These are phyloP conservation scores for Periconia sp. DNA, from an alignment of 2,329 filamentous ascomycete species.

Conservation along the genomic window DNA sequence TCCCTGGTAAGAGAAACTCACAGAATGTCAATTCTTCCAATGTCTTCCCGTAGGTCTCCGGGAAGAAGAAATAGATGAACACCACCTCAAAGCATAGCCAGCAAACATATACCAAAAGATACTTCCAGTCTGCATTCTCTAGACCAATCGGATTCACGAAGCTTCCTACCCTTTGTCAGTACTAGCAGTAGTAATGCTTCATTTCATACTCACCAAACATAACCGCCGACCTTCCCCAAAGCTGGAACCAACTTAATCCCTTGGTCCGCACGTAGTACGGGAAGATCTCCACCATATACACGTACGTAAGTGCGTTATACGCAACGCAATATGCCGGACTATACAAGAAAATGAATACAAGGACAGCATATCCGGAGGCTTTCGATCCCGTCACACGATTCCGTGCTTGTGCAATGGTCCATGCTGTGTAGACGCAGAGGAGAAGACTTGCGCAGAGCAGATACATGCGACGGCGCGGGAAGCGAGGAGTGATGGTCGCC, in stretches of 20 bases:
- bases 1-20: slow-evolving; percentile 9
- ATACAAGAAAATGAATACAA: slow-evolving; percentile 61
- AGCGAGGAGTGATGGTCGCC: slow-evolving; percentile 61
- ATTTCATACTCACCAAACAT: slow-evolving; percentile 52
- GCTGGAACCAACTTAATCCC: slow-evolving; percentile 63
- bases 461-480: slow-evolving; percentile 64
- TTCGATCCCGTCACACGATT: slow-evolving; percentile 51
- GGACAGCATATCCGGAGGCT: slow-evolving; percentile 49
- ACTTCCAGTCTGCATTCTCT: slow-evolving; percentile 65
- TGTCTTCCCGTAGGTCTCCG: slow-evolving; percentile 41
- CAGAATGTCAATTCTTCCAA: slow-evolving; percentile 41
- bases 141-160: slow-evolving; percentile 69
- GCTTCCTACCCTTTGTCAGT: slow-evolving; percentile 46
- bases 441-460: slow-evolving; percentile 50
- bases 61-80: slow-evolving; percentile 45
- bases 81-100: slow-evolving; percentile 41
- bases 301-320: slow-evolving; percentile 64
- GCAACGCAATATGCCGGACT: slow-evolving; percentile 61
- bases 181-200: too few species aligned
- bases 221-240: slow-evolving; percentile 65
- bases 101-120: slow-evolving; percentile 65
- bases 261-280: slow-evolving; percentile 58
- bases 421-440: slow-evolving; percentile 41
- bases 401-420: slow-evolving; percentile 55
- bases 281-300: slow-evolving; percentile 59